Evolutionary conservation across 78 protist genomes (phyloP).

Genomic region (Anaeramoeba ignava): DNA sequence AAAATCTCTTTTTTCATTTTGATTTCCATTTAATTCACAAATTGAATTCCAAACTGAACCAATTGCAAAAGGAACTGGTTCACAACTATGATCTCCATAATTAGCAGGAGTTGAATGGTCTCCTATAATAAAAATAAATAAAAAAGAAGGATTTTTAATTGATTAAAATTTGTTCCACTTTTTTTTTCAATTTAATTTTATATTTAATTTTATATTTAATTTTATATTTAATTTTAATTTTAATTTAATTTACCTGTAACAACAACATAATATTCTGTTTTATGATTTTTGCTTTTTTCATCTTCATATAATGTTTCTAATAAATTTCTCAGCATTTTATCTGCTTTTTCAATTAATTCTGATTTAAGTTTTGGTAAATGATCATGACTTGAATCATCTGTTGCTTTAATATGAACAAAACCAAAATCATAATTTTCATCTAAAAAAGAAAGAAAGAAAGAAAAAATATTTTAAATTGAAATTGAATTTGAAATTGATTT

Average conservation of each 20-base stretch:
- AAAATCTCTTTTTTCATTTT: slow-evolving; percentile 6
- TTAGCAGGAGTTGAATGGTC: slow-evolving; percentile 68
- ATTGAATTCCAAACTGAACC: neutral
- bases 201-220: too few species aligned
- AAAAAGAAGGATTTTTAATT: too few species aligned
- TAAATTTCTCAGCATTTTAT: slow-evolving; percentile 12
- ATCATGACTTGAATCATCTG: slow-evolving; percentile 69
- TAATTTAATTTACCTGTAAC: too few species aligned
- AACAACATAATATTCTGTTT: neutral
- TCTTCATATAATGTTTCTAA: neutral
- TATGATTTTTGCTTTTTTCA: too few species aligned
- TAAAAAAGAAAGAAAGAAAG: neutral
- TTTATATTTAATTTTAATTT: too few species aligned
- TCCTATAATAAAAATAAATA: slow-evolving; percentile 47
- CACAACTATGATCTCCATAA: slow-evolving; percentile 53
- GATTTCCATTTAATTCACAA: neutral
- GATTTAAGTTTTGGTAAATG: neutral
- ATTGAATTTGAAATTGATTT: too few species aligned
- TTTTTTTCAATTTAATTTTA: too few species aligned
- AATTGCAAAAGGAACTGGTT: slow-evolving; percentile 58
- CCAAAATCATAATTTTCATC: slow-evolving; percentile 31
- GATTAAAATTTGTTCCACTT: too few species aligned
- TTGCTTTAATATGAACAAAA: slow-evolving; percentile 64
- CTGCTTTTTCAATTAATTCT: slow-evolving; percentile 20
- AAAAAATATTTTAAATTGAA: slow-evolving; percentile 10